Base-by-base conservation (phyloP, 2,329 filamentous ascomycete species). In the Nemania sp. region DNA sequence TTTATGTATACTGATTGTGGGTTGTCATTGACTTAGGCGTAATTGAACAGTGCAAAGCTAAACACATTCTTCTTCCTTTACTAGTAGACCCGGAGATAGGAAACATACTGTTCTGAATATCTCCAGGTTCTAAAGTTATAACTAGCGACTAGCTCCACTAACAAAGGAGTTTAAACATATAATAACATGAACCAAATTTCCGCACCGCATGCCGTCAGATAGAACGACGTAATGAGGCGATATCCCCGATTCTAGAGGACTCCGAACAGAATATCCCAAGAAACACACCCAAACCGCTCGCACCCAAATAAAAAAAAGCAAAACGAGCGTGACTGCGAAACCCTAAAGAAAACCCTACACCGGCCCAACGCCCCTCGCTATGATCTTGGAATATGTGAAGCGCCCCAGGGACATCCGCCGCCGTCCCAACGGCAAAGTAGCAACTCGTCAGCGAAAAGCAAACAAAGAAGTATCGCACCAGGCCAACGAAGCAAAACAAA, bases 361-460 rank as follows among this genome's bases (percentile, higher is more conserved):
- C 59, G 20, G 26, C 55, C 67, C 29, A 70, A 71, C 70, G 70
- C 70, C 70, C 62, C 35, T 68, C 64, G 70, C 68, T 70, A 70
- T 71, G 54, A 51, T 57, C 32, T 43, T 35, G 22, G 38, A 53
- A 66, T n/a, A 56, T 32, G 15, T 52, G 29, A 65, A 61, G 54
- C 47, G 53, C 32, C 22, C 58, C 24, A 27, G 49, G 49, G 51
- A 61, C 61, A 64, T 58, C 54, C 32, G 58, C 29, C 54, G 41
- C 32, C 32, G 45, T 24, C 47, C 47, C 26, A 68, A 65, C 32
- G 26, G 35, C 66, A 43, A 4, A 49, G 10, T 22, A 22, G 49
- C 52, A 24, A 56, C 27, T 41, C 6, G 32, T 51, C 29, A 18
- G 60, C 10, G 22, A 26, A 35, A 53, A 41, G 26, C 18, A 49